Conservation (phyloP, 2,329 filamentous ascomycete species). For the Diplodia seriata region DNA sequence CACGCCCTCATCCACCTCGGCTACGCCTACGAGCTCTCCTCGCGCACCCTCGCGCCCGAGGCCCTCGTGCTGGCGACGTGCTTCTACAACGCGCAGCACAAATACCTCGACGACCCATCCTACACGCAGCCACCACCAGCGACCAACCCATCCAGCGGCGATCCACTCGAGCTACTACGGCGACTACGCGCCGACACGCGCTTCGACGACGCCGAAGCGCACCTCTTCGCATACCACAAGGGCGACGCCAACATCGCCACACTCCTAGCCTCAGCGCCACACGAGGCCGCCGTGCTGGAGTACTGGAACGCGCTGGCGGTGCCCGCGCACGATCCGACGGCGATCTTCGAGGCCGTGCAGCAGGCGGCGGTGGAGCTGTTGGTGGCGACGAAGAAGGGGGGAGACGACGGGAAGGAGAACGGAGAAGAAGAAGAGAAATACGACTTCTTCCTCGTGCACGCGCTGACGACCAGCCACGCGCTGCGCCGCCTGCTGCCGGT, state of each 20-base stretch:
- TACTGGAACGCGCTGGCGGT: conserved; percentile 88
- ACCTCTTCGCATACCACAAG: conserved; percentile 61
- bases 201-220: conserved; percentile 61
- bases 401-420: too few species aligned
- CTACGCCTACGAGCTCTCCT: conserved; percentile 88
- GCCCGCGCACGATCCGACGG: conserved; percentile 54
- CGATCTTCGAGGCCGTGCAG: conserved; percentile 77
- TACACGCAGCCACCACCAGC: conserved; percentile 72
- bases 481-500: conserved; percentile 83
- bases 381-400: conserved; percentile 59
- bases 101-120: conserved; percentile 72
- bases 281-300: conserved; percentile 75
- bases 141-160: conserved; percentile 54
- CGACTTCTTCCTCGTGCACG: conserved; percentile 83
- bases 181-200: conserved; percentile 71
- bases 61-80: conserved; percentile 73
- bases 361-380: conserved; percentile 65
- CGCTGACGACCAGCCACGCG: conserved; percentile 86
- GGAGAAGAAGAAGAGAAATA: conserved; percentile 59
- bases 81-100: conserved; percentile 64
- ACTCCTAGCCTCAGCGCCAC: conserved; percentile 65
- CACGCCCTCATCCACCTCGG: conserved; percentile 93
- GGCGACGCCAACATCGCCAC: conserved; percentile 69
- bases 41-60: conserved; percentile 86
- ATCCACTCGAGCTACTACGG: conserved; percentile 72